These are phyloP conservation scores for Chloris gayana DNA, from an alignment of 176 grass and related monocot species.

Conservation along the genomic window DNA sequence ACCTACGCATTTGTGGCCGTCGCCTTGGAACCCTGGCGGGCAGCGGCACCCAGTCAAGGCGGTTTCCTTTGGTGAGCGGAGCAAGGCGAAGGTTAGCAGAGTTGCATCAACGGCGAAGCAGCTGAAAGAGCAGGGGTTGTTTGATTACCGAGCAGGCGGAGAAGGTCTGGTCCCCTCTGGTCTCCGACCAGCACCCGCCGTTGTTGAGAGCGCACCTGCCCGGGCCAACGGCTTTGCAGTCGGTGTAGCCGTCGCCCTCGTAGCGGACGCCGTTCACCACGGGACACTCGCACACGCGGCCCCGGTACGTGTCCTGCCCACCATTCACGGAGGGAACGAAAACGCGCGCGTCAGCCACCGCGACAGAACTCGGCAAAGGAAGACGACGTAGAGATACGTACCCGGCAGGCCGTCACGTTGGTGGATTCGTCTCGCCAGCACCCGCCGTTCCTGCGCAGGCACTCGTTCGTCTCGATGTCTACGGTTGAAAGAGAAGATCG, in stretches of 20 bases:
- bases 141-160: constrained; percentile 78
- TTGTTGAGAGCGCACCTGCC: constrained; percentile 76
- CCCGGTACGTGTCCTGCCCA: constrained; percentile 86
- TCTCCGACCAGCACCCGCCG: constrained; percentile 90
- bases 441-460: constrained; percentile 73
- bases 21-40: constrained; percentile 74
- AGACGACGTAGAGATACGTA: neutral
- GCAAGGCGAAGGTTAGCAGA: neutral
- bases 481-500: neutral
- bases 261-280: constrained; percentile 69
- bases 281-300: constrained; percentile 87
- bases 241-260: constrained; percentile 78
- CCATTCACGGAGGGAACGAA: too few relatives aligned
- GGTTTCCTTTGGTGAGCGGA: constrained; percentile 43
- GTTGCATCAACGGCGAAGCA: neutral
- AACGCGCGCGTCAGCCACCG: neutral
- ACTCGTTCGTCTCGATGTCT: constrained; percentile 94
- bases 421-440: constrained; percentile 70
- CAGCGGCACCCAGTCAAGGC: constrained; percentile 66
- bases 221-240: constrained; percentile 81
- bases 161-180: constrained; percentile 41
- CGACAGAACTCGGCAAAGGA: neutral
- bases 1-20: constrained; percentile 84
- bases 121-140: too few relatives aligned
- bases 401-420: constrained; percentile 89